A percentile compares a stretch with the other conserved stretches of the same genome.
These are phyloP conservation scores for Mitragyna speciosa DNA, from an alignment of 257 asterid species.

Conservation along the genomic window DNA sequence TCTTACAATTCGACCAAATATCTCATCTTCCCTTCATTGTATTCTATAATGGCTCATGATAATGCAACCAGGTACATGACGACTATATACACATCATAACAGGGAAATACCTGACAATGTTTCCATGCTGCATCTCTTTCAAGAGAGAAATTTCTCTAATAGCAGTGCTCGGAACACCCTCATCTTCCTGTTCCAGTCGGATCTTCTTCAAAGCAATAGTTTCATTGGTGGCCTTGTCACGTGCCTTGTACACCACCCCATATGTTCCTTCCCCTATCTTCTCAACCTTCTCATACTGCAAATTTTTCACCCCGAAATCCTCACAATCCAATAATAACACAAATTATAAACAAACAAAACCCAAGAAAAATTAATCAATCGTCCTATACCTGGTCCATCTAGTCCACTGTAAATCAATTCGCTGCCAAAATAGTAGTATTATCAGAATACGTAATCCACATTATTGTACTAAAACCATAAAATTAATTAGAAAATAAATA, in stretches of 20 bases:
- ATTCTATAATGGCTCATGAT: background rate
- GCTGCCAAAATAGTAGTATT: conserved; percentile 11
- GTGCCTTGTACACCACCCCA: conserved; percentile 98
- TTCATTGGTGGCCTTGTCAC: conserved; percentile 79
- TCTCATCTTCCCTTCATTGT: background rate
- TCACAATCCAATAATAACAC: conserved; percentile 18
- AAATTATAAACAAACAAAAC: background rate
- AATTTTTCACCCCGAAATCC: conserved; percentile 13
- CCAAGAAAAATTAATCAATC: background rate
- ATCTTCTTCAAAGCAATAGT: conserved; percentile 95
- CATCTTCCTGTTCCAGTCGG: conserved; percentile 96
- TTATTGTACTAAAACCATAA: background rate
- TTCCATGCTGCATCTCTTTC: conserved; percentile 97
- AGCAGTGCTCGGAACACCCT: conserved; percentile 99
- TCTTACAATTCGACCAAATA: background rate
- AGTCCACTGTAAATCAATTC: conserved; percentile 25
- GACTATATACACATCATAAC: background rate
- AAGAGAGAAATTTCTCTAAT: conserved; percentile 94
- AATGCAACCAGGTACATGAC: background rate
- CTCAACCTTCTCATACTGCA: conserved; percentile 92
- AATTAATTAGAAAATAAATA: background rate
- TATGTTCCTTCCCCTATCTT: conserved; percentile 98
- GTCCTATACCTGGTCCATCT: conserved; percentile 81
- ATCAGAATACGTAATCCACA: background rate
- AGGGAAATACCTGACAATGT: conserved; percentile 67